Evolutionary conservation across 2,329 filamentous ascomycete genomes (phyloP), one percentile per base, ranked within the genome.

Genomic region (Stagonosporopsis tanaceti): DNA sequence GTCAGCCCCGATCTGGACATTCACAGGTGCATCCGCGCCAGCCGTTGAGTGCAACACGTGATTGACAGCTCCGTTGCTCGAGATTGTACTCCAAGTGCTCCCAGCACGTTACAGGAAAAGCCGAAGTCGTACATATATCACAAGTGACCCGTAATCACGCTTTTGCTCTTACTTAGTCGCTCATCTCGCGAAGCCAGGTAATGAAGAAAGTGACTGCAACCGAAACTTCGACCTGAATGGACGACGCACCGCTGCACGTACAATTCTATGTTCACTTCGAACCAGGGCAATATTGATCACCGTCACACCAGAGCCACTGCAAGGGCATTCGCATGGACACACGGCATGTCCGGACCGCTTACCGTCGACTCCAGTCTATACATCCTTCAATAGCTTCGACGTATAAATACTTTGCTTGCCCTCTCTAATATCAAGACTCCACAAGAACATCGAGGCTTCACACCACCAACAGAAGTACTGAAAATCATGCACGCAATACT

Each of bases 401-500:
- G 27, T 63, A 63, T 63, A 63, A 61, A 32, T 55, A 56, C 14
- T 25, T 6, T 8, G 8, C 11, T 20, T 2, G 6, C 20, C 15
- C n/a, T 27, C 37, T n/a, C 12, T 6, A 32, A 9, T 9, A 32
- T 32, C 2, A 14, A 11, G 11, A 11, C 3, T 5, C 12, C 14
- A 12, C 8, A 20, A 40, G n/a, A 15, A n/a, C 25, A 27, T 25
- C 14, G 6, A 46, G 27, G 20, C 32, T 34, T 15, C 11, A 40
- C 20, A 38, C 6, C 24, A 25, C 5, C 20, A n/a, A 22, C 34
- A 15, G 6, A 39, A 39, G 20, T 9, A n/a, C 12, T 28, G 20
- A 4, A 15, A 14, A 15, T 11, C 32, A 76, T 76, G 73, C 71
- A 48, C 42, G 28, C 47, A 38, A 27, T 65, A 15, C 50, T 76